Evolutionary conservation across 352 stramenopile genomes (phyloP), one percentile per base, ranked within the genome.

Genomic region (Peronospora destructor): DNA sequence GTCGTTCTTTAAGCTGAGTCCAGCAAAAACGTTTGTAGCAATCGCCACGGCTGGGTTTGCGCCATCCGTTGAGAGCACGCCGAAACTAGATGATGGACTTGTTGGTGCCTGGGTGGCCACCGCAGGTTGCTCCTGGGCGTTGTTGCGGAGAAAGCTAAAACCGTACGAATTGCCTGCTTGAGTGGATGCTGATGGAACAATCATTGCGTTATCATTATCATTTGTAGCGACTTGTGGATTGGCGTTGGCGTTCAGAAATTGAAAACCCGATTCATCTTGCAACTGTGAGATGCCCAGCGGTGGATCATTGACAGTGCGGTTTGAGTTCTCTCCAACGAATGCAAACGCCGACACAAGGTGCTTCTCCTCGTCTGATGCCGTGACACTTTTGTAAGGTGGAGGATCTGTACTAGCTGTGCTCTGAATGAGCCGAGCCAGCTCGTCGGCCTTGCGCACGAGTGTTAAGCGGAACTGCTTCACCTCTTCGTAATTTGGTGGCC

Each of bases 391-490:
- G 32, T 57, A 66, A 33, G 14, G 16, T 1, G 28, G 49, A 32
- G 30, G 39, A 16, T 60, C 47, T 21, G 38, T 29, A 39, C 65
- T 63, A 0, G 49, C 67, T 0, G 76, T 83, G 11, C 62, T 66
- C 37, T 90, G 76, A 37, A 90, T 87, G 11, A 72, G 72, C 33
- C 71, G 70, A 41, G 71, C 66, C n/a, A 90, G 36, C 19, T 74
- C 68, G 32, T 90, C 74, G 1, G 79, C 74, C 39, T 65, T 78
- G 2, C 68, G 68, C 14, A 90, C 79, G 2, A 90, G 63, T 21
- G 73, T 73, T 32, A 69, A 87, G n/a, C 79, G 68, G 35, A 85
- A 71, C 39, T 77, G 67, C 35, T 82, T 81, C 13, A 90, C 70
- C 38, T 84, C 73, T 17, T 88, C 79, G 26, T 73, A 79, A 50